A percentile compares a stretch with the other conserved stretches of the same genome.
Conservation (phyloP, 2,329 filamentous ascomycete species). For the Sclerotinia minor region DNA sequence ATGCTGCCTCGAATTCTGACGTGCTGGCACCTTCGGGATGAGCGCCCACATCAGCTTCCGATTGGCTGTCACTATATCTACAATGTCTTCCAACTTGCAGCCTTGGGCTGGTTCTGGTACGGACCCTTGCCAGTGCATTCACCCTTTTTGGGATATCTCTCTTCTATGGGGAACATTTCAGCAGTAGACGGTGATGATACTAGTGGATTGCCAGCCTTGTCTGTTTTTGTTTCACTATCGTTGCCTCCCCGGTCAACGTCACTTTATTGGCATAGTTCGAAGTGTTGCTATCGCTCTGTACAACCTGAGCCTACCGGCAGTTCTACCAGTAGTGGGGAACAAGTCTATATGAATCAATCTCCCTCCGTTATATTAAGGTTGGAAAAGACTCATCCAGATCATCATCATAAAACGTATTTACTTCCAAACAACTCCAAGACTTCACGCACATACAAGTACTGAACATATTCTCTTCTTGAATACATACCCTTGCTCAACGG, state of each 20-base stretch:
- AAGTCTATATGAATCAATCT: constrained; percentile 21
- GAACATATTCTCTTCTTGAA: constrained; percentile 13
- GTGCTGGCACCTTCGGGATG: constrained; percentile 12
- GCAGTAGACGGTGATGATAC: constrained; percentile 10
- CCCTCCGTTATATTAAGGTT: constrained; percentile 4
- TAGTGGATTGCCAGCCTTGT: constrained; percentile 14
- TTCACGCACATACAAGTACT: constrained; percentile 14
- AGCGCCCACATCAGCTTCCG: neutral
- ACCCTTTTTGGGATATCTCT: constrained; percentile 5
- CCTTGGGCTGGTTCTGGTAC: constrained; percentile 17
- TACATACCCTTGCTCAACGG: constrained; percentile 3
- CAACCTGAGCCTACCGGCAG: constrained; percentile 3
- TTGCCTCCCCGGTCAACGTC: constrained; percentile 17
- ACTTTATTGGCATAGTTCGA: constrained; percentile 18
- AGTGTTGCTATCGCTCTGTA: constrained; percentile 8
- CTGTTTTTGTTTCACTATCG: constrained; percentile 21
- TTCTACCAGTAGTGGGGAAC: constrained; percentile 10
- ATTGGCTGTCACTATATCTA: constrained; percentile 14
- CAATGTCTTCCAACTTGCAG: constrained; percentile 17
- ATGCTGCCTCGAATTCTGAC: constrained; percentile 21
- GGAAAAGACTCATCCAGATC: constrained; percentile 16
- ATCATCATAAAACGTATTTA: constrained; percentile 9
- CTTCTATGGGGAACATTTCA: constrained; percentile 9
- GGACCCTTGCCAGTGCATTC: constrained; percentile 14
- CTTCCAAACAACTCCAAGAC: neutral